Base-by-base conservation (phyloP, 2,329 filamentous ascomycete species). In the Monosporascus ibericus region DNA sequence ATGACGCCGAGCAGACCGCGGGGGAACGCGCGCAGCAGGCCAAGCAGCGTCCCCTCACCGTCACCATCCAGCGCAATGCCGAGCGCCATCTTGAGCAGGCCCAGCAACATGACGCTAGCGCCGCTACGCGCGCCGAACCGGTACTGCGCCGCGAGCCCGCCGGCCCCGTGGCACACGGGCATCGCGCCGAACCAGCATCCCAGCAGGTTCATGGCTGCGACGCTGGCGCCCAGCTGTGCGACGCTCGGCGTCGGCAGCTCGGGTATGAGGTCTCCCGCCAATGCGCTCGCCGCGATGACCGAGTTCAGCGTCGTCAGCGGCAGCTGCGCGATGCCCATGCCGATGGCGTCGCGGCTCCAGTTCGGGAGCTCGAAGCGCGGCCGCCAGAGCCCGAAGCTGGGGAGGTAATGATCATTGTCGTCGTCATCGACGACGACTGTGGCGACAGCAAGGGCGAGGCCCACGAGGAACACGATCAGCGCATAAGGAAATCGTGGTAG, bases 81-180 rank as follows among this genome's bases (percentile, higher is more conserved):
- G 1, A 96, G 74, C 0, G 86, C 5, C 5, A 96, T 69, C 68
- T 96, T 96, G 55, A 88, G 71, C 0, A 81, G 46, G 0, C 92
- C 92, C 0, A 97, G 80, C 24, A 95, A 66, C 50, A 96, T 82
- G 55, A 96, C 80, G 60, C 87, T 91, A 0, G 90, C 84, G 9
- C 92, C 92, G 54, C 89, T 95, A 47, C 92, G 85, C 5, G 92
- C 92, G 1, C 92, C 92, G 60, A 97, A 97, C 5, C 90, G 84
- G 68, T 90, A 90, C 67, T 97, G 92, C 0, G 88, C 94, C 5
- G 94, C 94, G 0, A 97, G 75, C 0, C 92, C 92, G 2, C 92
- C 92, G 1, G 90, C 90, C 5, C 92, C 92, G 66, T 97, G 94
- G 65, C 94, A 97, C 4, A 94, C 85, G 3, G 92, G 94, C 94